Base-by-base conservation (phyloP, 495 filamentous ascomycete species). In the Xylaria scruposa region DNA sequence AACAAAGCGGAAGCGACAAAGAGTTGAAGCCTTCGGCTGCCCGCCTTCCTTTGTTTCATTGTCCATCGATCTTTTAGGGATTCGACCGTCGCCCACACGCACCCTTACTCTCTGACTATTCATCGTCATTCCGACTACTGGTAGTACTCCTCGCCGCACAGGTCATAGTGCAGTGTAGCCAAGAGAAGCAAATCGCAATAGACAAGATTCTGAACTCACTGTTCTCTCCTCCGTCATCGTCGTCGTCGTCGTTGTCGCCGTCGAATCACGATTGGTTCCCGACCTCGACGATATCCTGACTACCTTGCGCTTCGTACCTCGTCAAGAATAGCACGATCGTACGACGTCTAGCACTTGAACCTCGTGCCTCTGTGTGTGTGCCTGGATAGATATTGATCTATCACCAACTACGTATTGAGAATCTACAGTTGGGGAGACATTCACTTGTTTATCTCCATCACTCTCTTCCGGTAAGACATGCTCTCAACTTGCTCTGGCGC, bases 401-500 rank as follows among this genome's bases (percentile, higher is more conserved):
- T 72, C 77, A 68, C 75, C 76, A 73, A 60, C 49, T 70, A 64
- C 76, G 74, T 77, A 71, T 61, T 80, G 80, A 80, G 81, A 84
- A 70, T 26, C 65, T 49, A 78, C 73, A 81, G 81, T 83, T 90
- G 94, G 94, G 93, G 95, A 97, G 91, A 94, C 95, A 97, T 98
- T 98, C 82, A 90, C 77, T 98, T 97, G 95, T 97, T 93, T 87
- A 93, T 97, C 94, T 97, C 94, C 92, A 85, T 72, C 73, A 66
- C 46, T 47, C 85, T 85, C 17, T 15, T 81, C 88, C 85, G 90
- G 92, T 93, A 92, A 90, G 92, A 80, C 79, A 75, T 73, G 70
- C 69, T 74, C 42, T 64, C 59, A 64, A 33, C 46, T 26, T 64
- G 7, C 31, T 60, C 7, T 31, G 19, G 24, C 29, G 12, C 3